phyloP scores from a whole-genome alignment of 2,329 filamentous ascomycete species.

The Aureobasidium sp. region DNA sequence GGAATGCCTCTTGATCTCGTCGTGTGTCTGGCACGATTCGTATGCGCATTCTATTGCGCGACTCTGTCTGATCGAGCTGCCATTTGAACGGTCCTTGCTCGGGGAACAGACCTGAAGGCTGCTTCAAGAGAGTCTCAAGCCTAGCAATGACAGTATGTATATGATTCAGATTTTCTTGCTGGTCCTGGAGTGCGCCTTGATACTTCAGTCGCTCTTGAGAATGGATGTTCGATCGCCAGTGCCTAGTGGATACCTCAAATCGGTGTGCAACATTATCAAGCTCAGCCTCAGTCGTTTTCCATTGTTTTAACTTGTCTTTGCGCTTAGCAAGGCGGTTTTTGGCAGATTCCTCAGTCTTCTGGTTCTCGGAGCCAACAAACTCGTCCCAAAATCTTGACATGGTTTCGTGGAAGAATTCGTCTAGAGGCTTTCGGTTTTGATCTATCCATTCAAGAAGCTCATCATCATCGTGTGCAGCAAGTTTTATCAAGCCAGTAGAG shows the following conservation, averaged over 20 bases:
- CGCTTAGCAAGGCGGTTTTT: conserved; percentile 64
- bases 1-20: conserved; percentile 63
- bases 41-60: conserved; percentile 88
- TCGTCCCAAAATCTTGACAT: conserved; percentile 81
- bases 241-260: conserved; percentile 79
- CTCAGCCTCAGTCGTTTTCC: conserved; percentile 63
- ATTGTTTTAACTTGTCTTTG: conserved; percentile 72
- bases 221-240: conserved; percentile 95
- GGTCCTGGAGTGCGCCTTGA: conserved; percentile 81
- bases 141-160: conserved; percentile 68
- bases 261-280: conserved; percentile 66
- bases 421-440: conserved; percentile 67
- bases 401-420: conserved; percentile 72
- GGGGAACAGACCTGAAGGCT: conserved; percentile 75
- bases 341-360: conserved; percentile 67
- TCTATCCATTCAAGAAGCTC: conserved; percentile 86
- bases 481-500: conserved; percentile 68
- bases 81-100: conserved; percentile 58
- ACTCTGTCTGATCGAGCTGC: conserved; percentile 93
- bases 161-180: conserved; percentile 81
- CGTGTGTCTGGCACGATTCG: conserved; percentile 74
- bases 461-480: conserved; percentile 83
- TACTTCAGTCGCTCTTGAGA: conserved; percentile 87
- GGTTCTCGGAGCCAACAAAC: conserved; percentile 77
- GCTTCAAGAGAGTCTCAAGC: conserved; percentile 68